Evolutionary conservation across 2,329 filamentous ascomycete genomes (phyloP).

Genomic region (Trichoderma aggressivum): DNA sequence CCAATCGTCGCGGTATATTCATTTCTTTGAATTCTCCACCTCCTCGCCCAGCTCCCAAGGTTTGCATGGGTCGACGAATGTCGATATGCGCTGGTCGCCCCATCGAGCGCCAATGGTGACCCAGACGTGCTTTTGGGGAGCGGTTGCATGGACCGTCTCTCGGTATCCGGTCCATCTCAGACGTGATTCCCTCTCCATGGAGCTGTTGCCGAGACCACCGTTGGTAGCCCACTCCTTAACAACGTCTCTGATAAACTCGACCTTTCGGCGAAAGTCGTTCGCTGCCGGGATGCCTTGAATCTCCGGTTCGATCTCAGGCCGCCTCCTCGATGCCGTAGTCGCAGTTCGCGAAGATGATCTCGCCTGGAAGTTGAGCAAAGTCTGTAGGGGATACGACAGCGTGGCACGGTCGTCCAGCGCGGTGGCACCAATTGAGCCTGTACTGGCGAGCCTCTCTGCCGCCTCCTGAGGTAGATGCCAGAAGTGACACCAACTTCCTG

Average conservation of each 20-base stretch:
- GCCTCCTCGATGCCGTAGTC: conserved; percentile 48
- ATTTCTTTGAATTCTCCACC: conserved; percentile 40
- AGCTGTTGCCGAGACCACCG: conserved; percentile 66
- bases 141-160: conserved; percentile 50
- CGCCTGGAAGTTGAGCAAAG: conserved; percentile 65
- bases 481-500: conserved; percentile 74
- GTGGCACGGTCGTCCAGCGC: conserved; percentile 68
- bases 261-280: conserved; percentile 71
- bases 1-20: conserved; percentile 9
- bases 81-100: conserved; percentile 55
- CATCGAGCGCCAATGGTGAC: conserved; percentile 63
- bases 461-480: conserved; percentile 73
- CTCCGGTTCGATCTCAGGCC: conserved; percentile 59
- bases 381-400: conserved; percentile 68
- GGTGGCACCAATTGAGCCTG: conserved; percentile 66
- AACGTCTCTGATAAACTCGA: conserved; percentile 67
- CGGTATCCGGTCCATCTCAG: conserved; percentile 58
- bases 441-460: conserved; percentile 59
- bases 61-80: conserved; percentile 53
- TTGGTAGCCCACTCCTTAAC: conserved; percentile 69
- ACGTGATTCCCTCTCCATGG: conserved; percentile 53
- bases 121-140: conserved; percentile 63
- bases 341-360: conserved; percentile 41
- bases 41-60: conserved; percentile 54
- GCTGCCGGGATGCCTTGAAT: conserved; percentile 64